Evolutionary conservation across 805 yeast genomes (phyloP), one percentile per base, ranked within the genome.

Genomic region (Candida michaelii): DNA sequence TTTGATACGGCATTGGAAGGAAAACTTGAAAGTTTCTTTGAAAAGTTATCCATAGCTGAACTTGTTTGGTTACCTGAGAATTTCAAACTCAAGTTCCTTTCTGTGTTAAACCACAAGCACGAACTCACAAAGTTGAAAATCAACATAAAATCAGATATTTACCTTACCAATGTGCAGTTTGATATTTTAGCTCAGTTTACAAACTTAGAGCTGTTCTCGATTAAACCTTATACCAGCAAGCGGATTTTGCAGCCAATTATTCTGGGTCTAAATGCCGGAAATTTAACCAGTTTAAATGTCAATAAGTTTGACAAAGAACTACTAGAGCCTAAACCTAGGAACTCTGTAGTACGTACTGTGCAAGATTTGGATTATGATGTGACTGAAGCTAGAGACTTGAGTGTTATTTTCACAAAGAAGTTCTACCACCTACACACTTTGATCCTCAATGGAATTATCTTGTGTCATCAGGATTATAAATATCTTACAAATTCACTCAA

Each of bases 1-100:
- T 59, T 60, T 43, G 73, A 71, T 36, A 46, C 54, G 21, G 61
- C 60, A 4, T 53, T 66, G 30, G 54, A 58, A 18, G 48, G 46
- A 23, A 49, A 41, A 27, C 53, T 74, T 7, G 38, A 48, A 4
- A 40, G 44, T 4, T 64, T 63, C 24, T 61, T 73, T 39, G 36
- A 33, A 1, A 49, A 47, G 1, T 30, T 32, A 10, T 48, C 50
- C 43, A 56, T 60, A 39, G 50, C 46, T 37, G 71, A 68, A 43
- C 53, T 60, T 34, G 53, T 56, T 33, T 73, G 62, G 73, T 50
- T 45, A 24, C 55, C 47, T 48, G 68, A 54, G 42, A 66, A 52
- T 42, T 68, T 56, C 47, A 54, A 49, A 39, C 54, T 56, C 12
- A 56, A 56, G 19, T 55, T 60, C 31, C 49, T 73, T 21, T 30